These are phyloP conservation scores for Sphaerobolus stellatus DNA, from an alignment of 1,284 basidiomycete genomes.

Conservation along the genomic window DNA sequence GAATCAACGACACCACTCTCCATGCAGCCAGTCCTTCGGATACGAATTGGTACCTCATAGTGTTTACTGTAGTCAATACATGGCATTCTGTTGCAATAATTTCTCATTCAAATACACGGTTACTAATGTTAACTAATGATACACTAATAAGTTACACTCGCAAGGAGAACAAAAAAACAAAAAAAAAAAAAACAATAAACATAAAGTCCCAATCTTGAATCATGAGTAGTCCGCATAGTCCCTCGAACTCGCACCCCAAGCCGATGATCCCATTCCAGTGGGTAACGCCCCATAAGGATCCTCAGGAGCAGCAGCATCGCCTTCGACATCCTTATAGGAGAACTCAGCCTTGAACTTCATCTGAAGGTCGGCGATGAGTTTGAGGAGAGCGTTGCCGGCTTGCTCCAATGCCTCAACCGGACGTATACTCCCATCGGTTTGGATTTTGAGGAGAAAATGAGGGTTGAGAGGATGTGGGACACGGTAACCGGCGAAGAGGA, in stretches of 20 bases:
- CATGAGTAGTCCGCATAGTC: conserved; percentile 12
- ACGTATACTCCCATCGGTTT: conserved; percentile 87
- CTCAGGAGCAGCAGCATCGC: conserved; percentile 7
- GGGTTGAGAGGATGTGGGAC: conserved; percentile 96
- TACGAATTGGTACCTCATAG: too few relatives aligned
- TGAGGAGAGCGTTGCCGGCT: conserved; percentile 83
- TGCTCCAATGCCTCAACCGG: conserved; percentile 84
- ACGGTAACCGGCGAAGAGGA: conserved; percentile 97
- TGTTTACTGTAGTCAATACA: too few relatives aligned
- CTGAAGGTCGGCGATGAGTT: conserved; percentile 66
- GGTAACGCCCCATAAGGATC: conserved; percentile 13
- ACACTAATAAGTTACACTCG: not conserved
- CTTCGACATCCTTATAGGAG: conserved; percentile 16
- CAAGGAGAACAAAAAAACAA: not conserved
- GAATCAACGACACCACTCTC: not conserved
- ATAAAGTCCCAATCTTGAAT: too few relatives aligned
- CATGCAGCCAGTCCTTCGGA: not conserved
- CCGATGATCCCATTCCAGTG: conserved; percentile 7
- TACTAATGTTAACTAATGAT: too few relatives aligned
- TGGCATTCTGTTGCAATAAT: too few relatives aligned
- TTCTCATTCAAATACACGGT: too few relatives aligned
- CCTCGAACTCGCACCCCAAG: conserved; percentile 8
- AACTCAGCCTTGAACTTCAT: conserved; percentile 77
- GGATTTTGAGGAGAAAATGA: conserved; percentile 90
- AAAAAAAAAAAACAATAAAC: conserved; percentile 1